These are phyloP conservation scores for Globisporangium emineosum DNA, from an alignment of 352 stramenopile genomes.

Conservation along the genomic window DNA sequence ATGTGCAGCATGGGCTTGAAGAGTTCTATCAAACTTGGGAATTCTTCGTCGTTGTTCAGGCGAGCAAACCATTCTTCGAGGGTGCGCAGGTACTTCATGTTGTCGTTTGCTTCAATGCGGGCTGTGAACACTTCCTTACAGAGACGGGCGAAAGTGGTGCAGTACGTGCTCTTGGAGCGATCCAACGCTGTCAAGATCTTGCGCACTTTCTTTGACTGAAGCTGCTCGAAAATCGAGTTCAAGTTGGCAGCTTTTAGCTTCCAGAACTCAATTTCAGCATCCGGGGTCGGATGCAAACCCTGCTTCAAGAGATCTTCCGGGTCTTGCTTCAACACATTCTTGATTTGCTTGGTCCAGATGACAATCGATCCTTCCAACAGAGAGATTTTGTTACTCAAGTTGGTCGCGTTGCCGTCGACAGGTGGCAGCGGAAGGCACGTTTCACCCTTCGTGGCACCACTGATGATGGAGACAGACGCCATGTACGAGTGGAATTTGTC, in stretches of 20 bases:
- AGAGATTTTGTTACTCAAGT: slow-evolving; percentile 92
- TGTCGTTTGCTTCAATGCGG: slow-evolving; percentile 96
- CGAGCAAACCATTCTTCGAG: slow-evolving; percentile 96
- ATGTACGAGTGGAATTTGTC: slow-evolving; percentile 98
- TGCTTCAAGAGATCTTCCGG: slow-evolving; percentile 95
- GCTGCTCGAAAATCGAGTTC: slow-evolving; percentile 94
- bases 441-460: slow-evolving; percentile 96
- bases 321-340: slow-evolving; percentile 98
- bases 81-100: slow-evolving; percentile 97
- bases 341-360: slow-evolving; percentile 99
- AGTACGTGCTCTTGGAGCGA: slow-evolving; percentile 96
- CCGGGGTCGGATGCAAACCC: slow-evolving; percentile 94
- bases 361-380: slow-evolving; percentile 97
- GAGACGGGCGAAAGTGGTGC: slow-evolving; percentile 93
- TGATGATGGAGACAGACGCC: slow-evolving; percentile 95
- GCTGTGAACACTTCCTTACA: slow-evolving; percentile 98
- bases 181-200: slow-evolving; percentile 95
- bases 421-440: slow-evolving; percentile 95
- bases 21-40: slow-evolving; percentile 87
- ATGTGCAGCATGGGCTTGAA: slow-evolving; percentile 99
- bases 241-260: slow-evolving; percentile 95
- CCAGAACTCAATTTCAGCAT: slow-evolving; percentile 98
- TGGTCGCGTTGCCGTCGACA: slow-evolving; percentile 78
- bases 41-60: slow-evolving; percentile 94
- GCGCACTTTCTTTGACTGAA: slow-evolving; percentile 92